Percentiles rank a stretch among this genome's conserved stretches.
Evolutionary conservation across 2,329 filamentous ascomycete species (phyloP).

Genomic region (Fusarium nanum): DNA sequence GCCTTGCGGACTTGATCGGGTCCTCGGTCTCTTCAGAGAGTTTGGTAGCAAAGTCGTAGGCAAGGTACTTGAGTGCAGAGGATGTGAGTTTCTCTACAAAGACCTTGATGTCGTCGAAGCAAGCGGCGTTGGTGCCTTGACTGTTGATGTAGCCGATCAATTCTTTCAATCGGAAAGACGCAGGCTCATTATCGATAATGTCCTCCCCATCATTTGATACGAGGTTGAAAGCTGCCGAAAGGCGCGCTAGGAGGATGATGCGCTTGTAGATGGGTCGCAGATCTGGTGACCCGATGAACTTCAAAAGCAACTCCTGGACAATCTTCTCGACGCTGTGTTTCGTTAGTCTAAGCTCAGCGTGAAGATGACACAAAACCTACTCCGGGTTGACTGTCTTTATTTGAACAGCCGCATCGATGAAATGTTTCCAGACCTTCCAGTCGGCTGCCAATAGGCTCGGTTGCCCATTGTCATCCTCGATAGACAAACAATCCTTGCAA

Average conservation of each 20-base stretch:
- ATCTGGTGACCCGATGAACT: conserved; percentile 45
- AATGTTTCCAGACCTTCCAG: conserved; percentile 55
- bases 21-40: conserved; percentile 48
- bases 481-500: conserved; percentile 57
- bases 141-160: conserved; percentile 53
- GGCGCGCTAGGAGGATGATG: conserved; percentile 54
- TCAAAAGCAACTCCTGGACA: conserved; percentile 49
- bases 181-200: conserved; percentile 42
- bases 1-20: conserved; percentile 40
- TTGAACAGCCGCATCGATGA: conserved; percentile 54
- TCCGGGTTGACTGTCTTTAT: conserved; percentile 48
- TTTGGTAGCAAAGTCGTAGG: conserved; percentile 52
- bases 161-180: conserved; percentile 50
- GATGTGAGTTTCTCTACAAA: conserved; percentile 58
- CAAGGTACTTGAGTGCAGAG: conserved; percentile 55
- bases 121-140: conserved; percentile 53
- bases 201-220: conserved; percentile 47
- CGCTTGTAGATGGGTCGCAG: conserved; percentile 55
- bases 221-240: conserved; percentile 54
- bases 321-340: conserved; percentile 42
- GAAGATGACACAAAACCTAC: conserved; percentile 44
- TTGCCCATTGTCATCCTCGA: conserved; percentile 52
- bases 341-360: conserved; percentile 13
- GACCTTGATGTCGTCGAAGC: conserved; percentile 61
- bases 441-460: conserved; percentile 60